Percentiles rank a stretch among this genome's conserved stretches.
phyloP scores from a whole-genome alignment of 495 filamentous ascomycete species.

The Penicillium herquei region DNA sequence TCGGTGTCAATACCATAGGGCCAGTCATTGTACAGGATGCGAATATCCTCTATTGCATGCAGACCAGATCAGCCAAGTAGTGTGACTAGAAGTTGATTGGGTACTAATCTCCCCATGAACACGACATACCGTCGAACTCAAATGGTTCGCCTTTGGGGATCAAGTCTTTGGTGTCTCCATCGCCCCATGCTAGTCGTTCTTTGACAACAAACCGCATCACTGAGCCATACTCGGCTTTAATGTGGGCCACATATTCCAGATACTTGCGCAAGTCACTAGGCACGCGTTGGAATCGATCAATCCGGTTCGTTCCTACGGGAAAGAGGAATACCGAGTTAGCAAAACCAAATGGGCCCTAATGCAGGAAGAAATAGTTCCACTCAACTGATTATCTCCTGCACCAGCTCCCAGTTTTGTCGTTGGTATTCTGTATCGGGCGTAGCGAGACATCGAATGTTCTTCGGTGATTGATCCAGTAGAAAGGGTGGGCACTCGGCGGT shows the following conservation, averaged over 20 bases:
- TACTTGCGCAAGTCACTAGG: conserved; percentile 75
- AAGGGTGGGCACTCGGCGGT: conserved; percentile 67
- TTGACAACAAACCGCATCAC: conserved; percentile 72
- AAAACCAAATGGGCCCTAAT: background rate
- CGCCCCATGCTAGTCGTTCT: conserved; percentile 64
- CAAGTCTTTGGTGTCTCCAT: conserved; percentile 35
- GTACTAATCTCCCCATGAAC: background rate
- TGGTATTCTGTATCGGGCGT: conserved; percentile 62
- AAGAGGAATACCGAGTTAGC: conserved; percentile 8
- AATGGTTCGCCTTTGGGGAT: conserved; percentile 48
- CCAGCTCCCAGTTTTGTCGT: conserved; percentile 59
- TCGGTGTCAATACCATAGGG: conserved; percentile 75
- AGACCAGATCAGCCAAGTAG: background rate
- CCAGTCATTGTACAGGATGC: conserved; percentile 85
- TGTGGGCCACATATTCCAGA: conserved; percentile 57
- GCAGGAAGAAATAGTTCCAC: conserved; percentile 9
- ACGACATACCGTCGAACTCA: conserved; percentile 44
- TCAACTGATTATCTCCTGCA: conserved; percentile 57
- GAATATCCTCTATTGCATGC: conserved; percentile 57
- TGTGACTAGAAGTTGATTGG: background rate
- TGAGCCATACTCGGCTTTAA: conserved; percentile 65
- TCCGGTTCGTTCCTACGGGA: conserved; percentile 54
- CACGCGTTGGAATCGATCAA: conserved; percentile 70
- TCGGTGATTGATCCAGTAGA: conserved; percentile 51
- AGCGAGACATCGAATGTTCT: conserved; percentile 54